Percentiles rank a stretch among this genome's conserved stretches.
Conservation (phyloP, 2,329 filamentous ascomycete species). For the Cercospora zeina region DNA sequence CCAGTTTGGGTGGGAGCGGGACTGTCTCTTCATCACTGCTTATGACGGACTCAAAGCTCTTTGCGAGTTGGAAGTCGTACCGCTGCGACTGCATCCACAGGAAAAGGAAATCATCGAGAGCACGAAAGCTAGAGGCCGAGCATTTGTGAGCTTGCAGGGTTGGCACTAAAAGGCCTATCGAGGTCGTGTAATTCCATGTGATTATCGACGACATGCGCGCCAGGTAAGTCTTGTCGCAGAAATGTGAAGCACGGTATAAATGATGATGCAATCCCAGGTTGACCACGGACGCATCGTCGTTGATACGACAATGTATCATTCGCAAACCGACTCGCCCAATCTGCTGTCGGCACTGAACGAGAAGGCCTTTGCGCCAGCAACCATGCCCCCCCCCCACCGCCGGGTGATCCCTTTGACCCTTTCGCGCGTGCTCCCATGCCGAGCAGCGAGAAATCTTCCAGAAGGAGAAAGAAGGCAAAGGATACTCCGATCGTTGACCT, state of each 20-base stretch:
- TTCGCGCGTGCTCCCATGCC: not conserved
- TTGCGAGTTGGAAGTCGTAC: constrained; percentile 29
- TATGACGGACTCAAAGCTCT: constrained; percentile 30
- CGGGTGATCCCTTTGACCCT: not conserved
- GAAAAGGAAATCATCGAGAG: constrained; percentile 17
- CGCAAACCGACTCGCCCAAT: not conserved
- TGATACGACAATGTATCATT: constrained; percentile 16
- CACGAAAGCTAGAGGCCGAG: constrained; percentile 27
- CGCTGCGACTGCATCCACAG: constrained; percentile 27
- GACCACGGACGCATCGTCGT: constrained; percentile 21
- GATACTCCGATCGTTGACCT: constrained; percentile 17
- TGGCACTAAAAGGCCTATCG: constrained; percentile 34
- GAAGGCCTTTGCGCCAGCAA: not conserved
- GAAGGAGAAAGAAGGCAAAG: not conserved
- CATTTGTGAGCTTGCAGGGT: constrained; percentile 31
- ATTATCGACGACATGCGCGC: constrained; percentile 10
- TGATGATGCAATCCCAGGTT: not conserved
- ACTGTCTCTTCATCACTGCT: constrained; percentile 19
- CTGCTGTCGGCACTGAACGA: not conserved
- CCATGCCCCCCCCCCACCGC: not conserved
- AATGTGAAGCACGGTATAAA: not conserved
- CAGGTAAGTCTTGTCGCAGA: not conserved
- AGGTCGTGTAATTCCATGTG: constrained; percentile 20
- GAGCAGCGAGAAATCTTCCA: not conserved
- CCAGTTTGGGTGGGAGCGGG: constrained; percentile 28